phyloP scores from a whole-genome alignment of 116 monocot species.

The Dioscorea cayenensis region DNA sequence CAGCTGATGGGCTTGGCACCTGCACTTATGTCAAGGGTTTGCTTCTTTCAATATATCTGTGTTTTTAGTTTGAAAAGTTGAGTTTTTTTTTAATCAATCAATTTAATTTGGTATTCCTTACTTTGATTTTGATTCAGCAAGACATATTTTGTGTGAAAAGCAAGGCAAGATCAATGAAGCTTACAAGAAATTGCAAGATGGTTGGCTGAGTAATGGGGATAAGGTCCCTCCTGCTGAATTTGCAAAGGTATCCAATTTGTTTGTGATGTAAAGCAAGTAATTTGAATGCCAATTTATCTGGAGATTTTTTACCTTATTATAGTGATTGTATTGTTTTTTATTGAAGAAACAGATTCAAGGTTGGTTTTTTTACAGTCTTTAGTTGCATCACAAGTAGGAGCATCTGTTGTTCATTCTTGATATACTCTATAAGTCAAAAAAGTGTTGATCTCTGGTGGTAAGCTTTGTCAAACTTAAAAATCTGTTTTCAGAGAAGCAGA shows the following conservation, averaged over 20 bases:
- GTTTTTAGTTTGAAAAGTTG: not conserved
- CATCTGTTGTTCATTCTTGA: too few relatives aligned
- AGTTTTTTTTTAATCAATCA: not conserved
- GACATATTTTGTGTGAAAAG: slow-evolving; percentile 94
- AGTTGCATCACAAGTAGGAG: too few relatives aligned
- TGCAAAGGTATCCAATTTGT: slow-evolving; percentile 53
- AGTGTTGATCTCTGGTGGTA: too few relatives aligned
- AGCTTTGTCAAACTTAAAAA: too few relatives aligned
- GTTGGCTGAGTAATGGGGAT: slow-evolving; percentile 94
- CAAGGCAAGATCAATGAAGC: slow-evolving; percentile 98
- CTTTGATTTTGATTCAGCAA: slow-evolving; percentile 47
- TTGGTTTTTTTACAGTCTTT: too few relatives aligned
- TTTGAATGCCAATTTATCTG: too few relatives aligned
- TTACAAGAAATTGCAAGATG: slow-evolving; percentile 92
- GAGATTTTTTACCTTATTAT: too few relatives aligned
- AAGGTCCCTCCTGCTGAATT: slow-evolving; percentile 98
- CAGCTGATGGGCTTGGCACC: slow-evolving; percentile 85
- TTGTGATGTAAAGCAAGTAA: not conserved
- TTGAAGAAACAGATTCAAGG: too few relatives aligned
- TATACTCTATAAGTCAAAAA: too few relatives aligned
- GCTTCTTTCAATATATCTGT: too few relatives aligned
- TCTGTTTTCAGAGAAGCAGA: too few relatives aligned
- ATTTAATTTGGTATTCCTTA: not conserved
- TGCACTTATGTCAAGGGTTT: slow-evolving; percentile 96
- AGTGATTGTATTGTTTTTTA: too few relatives aligned